A percentile compares a stretch with the other conserved stretches of the same genome.
Conservation (phyloP, 108 stramenopile species). For the Cyclotella atomus region DNA sequence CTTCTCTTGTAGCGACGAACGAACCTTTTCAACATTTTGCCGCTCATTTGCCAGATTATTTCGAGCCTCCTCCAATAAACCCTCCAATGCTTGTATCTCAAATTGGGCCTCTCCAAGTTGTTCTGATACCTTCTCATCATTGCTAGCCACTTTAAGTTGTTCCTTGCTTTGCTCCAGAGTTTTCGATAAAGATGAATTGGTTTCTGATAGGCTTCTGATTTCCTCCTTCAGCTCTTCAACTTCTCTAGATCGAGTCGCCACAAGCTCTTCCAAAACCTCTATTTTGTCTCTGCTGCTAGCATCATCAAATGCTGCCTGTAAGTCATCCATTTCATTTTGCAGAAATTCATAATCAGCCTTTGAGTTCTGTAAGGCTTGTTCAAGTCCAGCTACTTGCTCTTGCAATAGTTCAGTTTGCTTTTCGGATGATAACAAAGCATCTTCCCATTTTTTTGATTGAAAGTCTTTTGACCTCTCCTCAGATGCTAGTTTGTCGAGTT, state of each 20-base stretch:
- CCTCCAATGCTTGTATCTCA: conserved; percentile 66
- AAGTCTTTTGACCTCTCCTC: conserved; percentile 52
- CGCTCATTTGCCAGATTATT: conserved; percentile 36
- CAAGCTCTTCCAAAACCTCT: conserved; percentile 45
- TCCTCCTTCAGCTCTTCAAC: conserved; percentile 52
- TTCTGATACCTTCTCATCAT: conserved; percentile 46
- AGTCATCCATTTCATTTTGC: conserved; percentile 75
- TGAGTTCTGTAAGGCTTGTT: conserved; percentile 72
- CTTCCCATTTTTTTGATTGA: conserved; percentile 63
- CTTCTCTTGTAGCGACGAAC: conserved; percentile 65
- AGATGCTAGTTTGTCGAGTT: conserved; percentile 54
- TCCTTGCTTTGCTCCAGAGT: conserved; percentile 50
- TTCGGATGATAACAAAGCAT: conserved; percentile 37
- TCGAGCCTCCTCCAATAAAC: conserved; percentile 53
- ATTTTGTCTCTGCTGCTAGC: conserved; percentile 40
- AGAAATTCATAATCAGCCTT: conserved; percentile 68
- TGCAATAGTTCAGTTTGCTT: conserved; percentile 31
- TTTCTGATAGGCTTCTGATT: conserved; percentile 34
- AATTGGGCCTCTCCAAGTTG: conserved; percentile 53
- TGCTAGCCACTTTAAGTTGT: conserved; percentile 51
- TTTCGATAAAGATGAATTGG: conserved; percentile 37
- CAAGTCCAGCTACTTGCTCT: conserved; percentile 68
- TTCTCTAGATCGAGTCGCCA: conserved; percentile 45
- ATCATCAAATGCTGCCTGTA: conserved; percentile 79
- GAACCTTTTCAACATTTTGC: conserved; percentile 67